Evolutionary conservation across 306 rosid genomes (phyloP).

Genomic region (Prunus fruticosa): DNA sequence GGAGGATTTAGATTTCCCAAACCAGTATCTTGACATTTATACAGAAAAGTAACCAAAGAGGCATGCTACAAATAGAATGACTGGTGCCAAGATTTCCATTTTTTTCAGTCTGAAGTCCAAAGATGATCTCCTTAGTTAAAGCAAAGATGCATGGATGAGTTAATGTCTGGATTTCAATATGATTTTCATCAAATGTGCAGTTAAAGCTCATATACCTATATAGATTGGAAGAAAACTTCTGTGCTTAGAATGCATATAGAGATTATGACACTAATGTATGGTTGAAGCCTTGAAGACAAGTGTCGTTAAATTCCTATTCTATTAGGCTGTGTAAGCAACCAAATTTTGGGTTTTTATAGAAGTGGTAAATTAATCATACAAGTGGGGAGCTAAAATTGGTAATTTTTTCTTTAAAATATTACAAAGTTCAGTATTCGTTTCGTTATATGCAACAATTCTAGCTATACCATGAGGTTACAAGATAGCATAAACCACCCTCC

Average conservation of each 20-base stretch:
- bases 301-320: not conserved
- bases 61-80: no score
- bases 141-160: no score
- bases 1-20: not conserved
- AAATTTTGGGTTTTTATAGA: not conserved
- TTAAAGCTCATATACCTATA: no score
- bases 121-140: no score
- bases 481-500: not conserved
- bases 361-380: not conserved
- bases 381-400: not conserved
- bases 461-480: not conserved
- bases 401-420: not conserved
- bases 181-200: no score
- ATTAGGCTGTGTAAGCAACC: not conserved
- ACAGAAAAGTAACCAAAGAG: not conserved
- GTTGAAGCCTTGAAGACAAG: no score
- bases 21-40: not conserved
- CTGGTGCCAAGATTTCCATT: no score
- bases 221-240: no score
- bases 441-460: not conserved
- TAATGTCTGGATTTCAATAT: no score
- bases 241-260: no score
- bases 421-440: not conserved
- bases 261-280: no score
- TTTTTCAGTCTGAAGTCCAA: no score